Conservation (phyloP, 257 asterid genomes). For the Plantago major region DNA sequence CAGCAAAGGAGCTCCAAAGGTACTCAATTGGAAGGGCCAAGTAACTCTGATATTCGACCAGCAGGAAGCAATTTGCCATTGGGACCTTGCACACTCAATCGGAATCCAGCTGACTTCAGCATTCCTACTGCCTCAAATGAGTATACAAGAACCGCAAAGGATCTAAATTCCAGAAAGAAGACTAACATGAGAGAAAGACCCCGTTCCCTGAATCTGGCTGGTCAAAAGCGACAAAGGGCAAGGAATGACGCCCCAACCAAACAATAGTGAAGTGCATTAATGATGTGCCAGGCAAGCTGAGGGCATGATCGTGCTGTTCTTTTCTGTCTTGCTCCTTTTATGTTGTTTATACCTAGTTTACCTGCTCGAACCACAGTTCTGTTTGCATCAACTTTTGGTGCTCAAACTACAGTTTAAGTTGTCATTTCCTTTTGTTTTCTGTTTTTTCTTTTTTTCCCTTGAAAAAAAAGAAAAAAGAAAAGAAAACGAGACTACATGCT, state of each 20-base stretch:
- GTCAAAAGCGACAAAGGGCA: constrained; percentile 28
- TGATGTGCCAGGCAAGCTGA: not conserved
- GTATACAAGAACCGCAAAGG: constrained; percentile 41
- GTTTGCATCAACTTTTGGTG: no score
- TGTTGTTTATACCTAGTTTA: no score
- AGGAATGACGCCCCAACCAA: constrained; percentile 24
- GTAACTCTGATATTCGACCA: constrained; percentile 6
- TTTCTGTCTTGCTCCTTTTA: no score
- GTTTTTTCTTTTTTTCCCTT: not conserved
- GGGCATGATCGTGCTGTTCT: no score
- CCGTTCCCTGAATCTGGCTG: constrained; percentile 20
- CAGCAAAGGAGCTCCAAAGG: constrained; percentile 23
- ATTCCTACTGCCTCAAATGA: constrained; percentile 41
- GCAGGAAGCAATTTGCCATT: constrained; percentile 11
- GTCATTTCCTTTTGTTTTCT: no score
- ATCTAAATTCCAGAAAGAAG: constrained; percentile 31
- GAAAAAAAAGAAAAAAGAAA: no score
- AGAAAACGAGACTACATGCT: no score
- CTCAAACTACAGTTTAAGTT: no score
- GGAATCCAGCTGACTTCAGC: constrained; percentile 73
- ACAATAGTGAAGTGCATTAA: constrained; percentile 24
- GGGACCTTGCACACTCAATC: constrained; percentile 42
- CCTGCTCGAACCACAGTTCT: no score
- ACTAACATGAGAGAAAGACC: constrained; percentile 11
- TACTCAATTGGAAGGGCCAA: constrained; percentile 18